Base-by-base conservation (phyloP, 1,139 yeast species). In the Debaryomyces coudertii region DNA sequence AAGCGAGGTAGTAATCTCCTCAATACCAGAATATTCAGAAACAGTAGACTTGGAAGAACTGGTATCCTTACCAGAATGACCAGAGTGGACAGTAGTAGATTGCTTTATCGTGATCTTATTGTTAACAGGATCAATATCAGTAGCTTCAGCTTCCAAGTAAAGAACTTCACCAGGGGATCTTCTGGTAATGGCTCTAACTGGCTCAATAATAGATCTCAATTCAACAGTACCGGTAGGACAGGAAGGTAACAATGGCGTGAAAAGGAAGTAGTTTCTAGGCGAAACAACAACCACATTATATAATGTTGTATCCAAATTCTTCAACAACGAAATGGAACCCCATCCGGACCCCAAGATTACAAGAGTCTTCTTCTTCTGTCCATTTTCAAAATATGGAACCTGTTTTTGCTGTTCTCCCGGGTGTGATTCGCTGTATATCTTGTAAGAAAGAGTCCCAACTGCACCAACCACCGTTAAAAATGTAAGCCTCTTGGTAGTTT, bases 161-260 rank as follows among this genome's bases (percentile, higher is more conserved):
- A 82, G 79, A 40, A 90, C 96, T 57, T 87, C 90, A 58, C 90
- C 90, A 45, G 87, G 80, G 54, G 82, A 77, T 73, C 83, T 57
- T 66, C 88, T 81, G 49, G 87, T 80, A 59, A 87, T 83, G 50
- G 85, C 72, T 65, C 95, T 80, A 49, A 88, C 87, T 45, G 95
- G 95, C 66, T 88, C 95, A 64, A 87, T 83, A 58, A 92, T 90
- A 40, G 97, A 89, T 69, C 95, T 89, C 64, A 83, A 78, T 64
- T 90, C 97, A 55, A 92, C 83, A 43, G 96, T 87, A 51, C 97
- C 97, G 40, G 96, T 90, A 44, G 97, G 96, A 55, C 92, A 87
- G 23, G 96, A 87, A 40, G 97, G 97, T 60, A 92, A 79, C 65
- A 92, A 76, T 8, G 98, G 97, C 40, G 97, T 90, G 78, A 90